Evolutionary conservation across 441 rosid species (phyloP), one percentile per base, ranked within the genome.

Genomic region (Aleurites moluccanus): DNA sequence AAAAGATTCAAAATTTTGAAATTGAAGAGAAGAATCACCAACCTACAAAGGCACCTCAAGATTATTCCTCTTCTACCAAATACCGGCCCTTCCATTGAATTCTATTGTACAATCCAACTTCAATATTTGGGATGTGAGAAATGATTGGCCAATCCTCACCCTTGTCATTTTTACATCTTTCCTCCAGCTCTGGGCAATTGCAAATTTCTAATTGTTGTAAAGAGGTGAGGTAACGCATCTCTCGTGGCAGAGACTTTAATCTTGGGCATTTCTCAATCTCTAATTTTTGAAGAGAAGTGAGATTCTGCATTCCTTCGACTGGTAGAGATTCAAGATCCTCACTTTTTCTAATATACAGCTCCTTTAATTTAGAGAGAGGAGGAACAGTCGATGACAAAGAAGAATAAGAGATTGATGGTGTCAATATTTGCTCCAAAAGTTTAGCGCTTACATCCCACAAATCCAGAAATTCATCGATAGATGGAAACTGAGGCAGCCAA

Each of bases 401-500:
- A 59, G 15, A 25, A 16, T 18, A 21, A 57, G 64, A 28, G 4
- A 27, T 11, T 4, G 18, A 11, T 14, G 38, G 3, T 28, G 6
- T 14, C 0, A 60, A 1, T 60, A 44, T 60, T 0, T 42, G 33
- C 30, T 62, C 13, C 35, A 63, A 2, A 6, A 28, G 25, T 49
- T 73, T 27, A n/a, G 4, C 1, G 62, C 47, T 50, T 14, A 3
- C 10, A 7, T 6, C 11, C 1, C 1, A 0, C 16, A 63, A 33
- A 2, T 0, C 7, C 1, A 74, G 42, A 4, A 2, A 0, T 20
- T 25, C 38, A 10, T 47, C 49, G 7, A 66, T 27, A 2, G 72
- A 40, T 16, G 72, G 65, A 40, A 66, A 42, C 25, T 7, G 63
- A 35, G 72, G 77, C 28, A 74, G 4, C 9, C 20, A 40, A 35